Evolutionary conservation across 768 basidiomycete genomes (phyloP), one percentile per base, ranked within the genome.

Genomic region (Suillus lakei): DNA sequence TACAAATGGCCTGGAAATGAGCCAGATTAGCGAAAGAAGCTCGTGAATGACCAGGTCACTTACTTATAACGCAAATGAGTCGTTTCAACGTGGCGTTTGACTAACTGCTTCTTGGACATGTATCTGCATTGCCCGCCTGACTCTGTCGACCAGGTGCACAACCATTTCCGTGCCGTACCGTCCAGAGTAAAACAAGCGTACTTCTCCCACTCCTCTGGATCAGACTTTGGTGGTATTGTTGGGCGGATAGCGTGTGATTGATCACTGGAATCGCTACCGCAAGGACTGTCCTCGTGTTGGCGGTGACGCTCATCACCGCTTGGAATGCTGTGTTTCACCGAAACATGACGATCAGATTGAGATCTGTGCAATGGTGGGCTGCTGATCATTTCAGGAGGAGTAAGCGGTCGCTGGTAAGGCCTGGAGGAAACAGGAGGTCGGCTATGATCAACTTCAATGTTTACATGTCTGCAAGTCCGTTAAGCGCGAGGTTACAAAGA

Each of bases 1-100:
- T 41, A 80, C 70, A 66, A 82, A 87, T 4, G 82, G 84, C 70
- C 88, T 89, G 65, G 50, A 23, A 60, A 53, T 62, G 39, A 62
- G 67, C 69, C 66, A 72, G 71, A 64, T 51, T 30, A 13, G 26
- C 38, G 21, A 30, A 59, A 12, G 38, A 21, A 21, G 4, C 39
- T 30, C 18, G 26, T 28, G 18, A 59, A 30, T 59, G 18, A 59
- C 39, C 18, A 44, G 43, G n/a, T 71, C 46, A 66, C 86, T 66
- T 66, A 87, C 90, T 85, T 87, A 69, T 85, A 80, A 60, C 84
- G 81, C 54, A 91, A 72, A 71, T 91, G 90, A 16, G 84, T 85
- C 10, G 85, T 85, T 73, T 88, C 83, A 55, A 91, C 81, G 73
- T 91, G 90, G 32, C 90, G 82, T 73, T 89, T 90, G 64, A 91